Evolutionary conservation across 495 filamentous ascomycete genomes (phyloP), one percentile per base, ranked within the genome.

Genomic region (Talaromyces adpressus): DNA sequence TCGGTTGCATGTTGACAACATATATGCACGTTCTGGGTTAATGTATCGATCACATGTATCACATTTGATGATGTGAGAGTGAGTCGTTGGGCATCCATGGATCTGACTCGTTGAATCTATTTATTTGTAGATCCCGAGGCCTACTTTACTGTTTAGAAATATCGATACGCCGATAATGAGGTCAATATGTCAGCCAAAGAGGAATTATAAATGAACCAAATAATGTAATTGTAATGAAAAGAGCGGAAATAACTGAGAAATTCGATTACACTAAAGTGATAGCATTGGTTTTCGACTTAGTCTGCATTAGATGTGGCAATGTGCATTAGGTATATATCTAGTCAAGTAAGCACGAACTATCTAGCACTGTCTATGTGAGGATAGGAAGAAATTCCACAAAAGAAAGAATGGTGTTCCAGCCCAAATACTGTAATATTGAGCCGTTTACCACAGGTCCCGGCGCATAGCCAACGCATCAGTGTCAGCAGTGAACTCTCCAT

Each of bases 401-500:
- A 53, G 51, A 53, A 23, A 30, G 20, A 56, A 56, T 22, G 16
- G 25, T 27, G 9, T 56, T 27, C 12, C 11, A 1, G 27, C 18
- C 18, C 18, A 20, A 53, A 25, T 30, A 36, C 11, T 36, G 36
- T 41, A 41, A 4, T 14, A 16, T 12, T 30, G 9, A 27, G 25
- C 27, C 29, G 4, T 58, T 27, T 49, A 62, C 60, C 60, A 62
- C 47, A 62, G n/a, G 18, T 62, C 60, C n/a, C 45, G 41, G 11
- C 60, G 60, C 45, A 52, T 16, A 34, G 60, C 25, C 60, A 62
- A 52, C 18, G 60, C 60, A 52, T 62, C 45, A 29, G 60, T 62
- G 51, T 62, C 60, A 53, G 60, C 41, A 29, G 60, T 62, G 47
- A 62, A 62, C 47, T 52, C 60, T 8, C 60, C 45, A 34, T 62